phyloP scores from a whole-genome alignment of 2,329 filamentous ascomycete species.

The Metarhizium robertsii region DNA sequence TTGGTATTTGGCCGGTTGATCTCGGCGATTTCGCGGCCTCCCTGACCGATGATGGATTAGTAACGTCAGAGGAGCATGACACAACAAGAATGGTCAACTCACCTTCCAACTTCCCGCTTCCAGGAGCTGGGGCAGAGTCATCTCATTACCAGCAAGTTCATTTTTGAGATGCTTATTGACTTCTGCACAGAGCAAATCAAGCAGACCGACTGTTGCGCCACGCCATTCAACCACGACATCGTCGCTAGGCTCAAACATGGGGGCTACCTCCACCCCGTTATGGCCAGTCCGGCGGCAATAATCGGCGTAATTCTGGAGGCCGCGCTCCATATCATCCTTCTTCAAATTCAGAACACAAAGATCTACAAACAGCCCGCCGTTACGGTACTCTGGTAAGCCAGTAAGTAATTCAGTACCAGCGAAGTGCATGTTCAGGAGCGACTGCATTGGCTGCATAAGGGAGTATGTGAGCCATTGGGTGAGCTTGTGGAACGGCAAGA shows the following conservation, averaged over 20 bases:
- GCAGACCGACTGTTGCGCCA: conserved; percentile 51
- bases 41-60: conserved; percentile 34
- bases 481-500: conserved; percentile 87
- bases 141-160: conserved; percentile 57
- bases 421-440: conserved; percentile 70
- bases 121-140: conserved; percentile 79
- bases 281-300: conserved; percentile 65
- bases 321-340: conserved; percentile 56
- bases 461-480: conserved; percentile 95
- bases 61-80: no score
- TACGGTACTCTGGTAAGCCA: conserved; percentile 84
- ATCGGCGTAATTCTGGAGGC: conserved; percentile 51
- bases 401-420: conserved; percentile 75
- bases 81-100: conserved; percentile 19
- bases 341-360: conserved; percentile 75
- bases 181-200: conserved; percentile 43
- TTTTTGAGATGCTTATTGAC: conserved; percentile 54
- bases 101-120: conserved; percentile 99
- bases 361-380: conserved; percentile 81
- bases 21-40: conserved; percentile 90
- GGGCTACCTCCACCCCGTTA: conserved; percentile 45
- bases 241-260: conserved; percentile 49
- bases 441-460: conserved; percentile 83
- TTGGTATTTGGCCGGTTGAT: conserved; percentile 93
- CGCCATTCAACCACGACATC: conserved; percentile 59